Percentiles rank a stretch among this genome's conserved stretches.
These are phyloP conservation scores for Metarhizium humberi DNA, from an alignment of 2,329 filamentous ascomycete species.

Conservation along the genomic window DNA sequence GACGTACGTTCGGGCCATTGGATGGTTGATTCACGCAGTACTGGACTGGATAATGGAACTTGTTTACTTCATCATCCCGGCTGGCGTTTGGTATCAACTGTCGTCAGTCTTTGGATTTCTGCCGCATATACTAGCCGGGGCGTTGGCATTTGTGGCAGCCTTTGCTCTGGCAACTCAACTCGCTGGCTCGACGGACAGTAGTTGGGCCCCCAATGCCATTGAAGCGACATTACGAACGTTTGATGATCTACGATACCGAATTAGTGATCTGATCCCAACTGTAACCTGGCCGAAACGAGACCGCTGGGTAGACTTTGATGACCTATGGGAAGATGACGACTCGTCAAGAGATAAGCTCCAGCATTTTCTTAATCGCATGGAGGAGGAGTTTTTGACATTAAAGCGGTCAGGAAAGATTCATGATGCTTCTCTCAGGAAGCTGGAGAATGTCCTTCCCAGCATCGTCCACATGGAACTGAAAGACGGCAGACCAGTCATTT, in stretches of 20 bases:
- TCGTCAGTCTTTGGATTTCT: constrained; percentile 5
- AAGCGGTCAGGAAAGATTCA: constrained; percentile 24
- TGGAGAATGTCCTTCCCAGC: constrained; percentile 45
- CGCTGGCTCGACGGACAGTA: not conserved
- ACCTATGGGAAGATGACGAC: constrained; percentile 11
- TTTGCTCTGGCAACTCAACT: constrained; percentile 5
- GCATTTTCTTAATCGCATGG: constrained; percentile 16
- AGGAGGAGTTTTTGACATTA: constrained; percentile 20
- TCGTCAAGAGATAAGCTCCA: constrained; percentile 12
- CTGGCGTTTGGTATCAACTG: constrained; percentile 6
- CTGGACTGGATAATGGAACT: constrained; percentile 12
- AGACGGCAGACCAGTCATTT: constrained; percentile 43
- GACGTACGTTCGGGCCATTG: constrained; percentile 19
- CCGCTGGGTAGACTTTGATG: constrained; percentile 10
- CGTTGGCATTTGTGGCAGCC: constrained; percentile 4
- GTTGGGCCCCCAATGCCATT: constrained; percentile 5
- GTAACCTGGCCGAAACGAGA: constrained; percentile 17
- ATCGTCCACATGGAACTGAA: constrained; percentile 44
- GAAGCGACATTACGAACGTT: constrained; percentile 4
- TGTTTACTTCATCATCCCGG: constrained; percentile 7
- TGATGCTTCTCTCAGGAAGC: constrained; percentile 27
- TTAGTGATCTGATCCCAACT: constrained; percentile 16
- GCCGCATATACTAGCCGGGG: constrained; percentile 3
- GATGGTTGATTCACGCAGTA: constrained; percentile 13
- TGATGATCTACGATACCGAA: constrained; percentile 7